These are phyloP conservation scores for Phenoliferia sp. DNA, from an alignment of 1,284 basidiomycete species.

Conservation along the genomic window DNA sequence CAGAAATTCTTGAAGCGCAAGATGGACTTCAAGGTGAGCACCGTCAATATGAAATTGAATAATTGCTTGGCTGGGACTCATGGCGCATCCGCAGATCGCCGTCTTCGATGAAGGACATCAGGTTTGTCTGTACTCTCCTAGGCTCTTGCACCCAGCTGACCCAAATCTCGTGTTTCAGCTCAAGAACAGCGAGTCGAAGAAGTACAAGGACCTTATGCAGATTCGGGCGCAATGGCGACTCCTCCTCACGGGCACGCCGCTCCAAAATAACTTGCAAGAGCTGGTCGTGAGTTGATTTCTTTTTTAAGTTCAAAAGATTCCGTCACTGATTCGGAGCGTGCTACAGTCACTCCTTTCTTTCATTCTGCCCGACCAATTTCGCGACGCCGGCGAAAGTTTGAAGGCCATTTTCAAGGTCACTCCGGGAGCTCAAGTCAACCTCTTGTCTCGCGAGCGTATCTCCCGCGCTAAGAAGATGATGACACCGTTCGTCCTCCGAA, in stretches of 20 bases:
- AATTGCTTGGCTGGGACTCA: background rate
- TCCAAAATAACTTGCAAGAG: constrained; percentile 81
- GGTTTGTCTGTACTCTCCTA: background rate
- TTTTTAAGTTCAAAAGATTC: background rate
- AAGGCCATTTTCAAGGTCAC: constrained; percentile 96
- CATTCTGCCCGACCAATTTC: constrained; percentile 88
- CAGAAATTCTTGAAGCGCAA: constrained; percentile 80
- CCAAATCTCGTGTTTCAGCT: constrained; percentile 50
- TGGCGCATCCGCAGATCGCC: background rate
- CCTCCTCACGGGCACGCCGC: constrained; percentile 89
- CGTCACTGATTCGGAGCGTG: background rate
- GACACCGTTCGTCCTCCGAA: constrained; percentile 93
- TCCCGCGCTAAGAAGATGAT: constrained; percentile 88
- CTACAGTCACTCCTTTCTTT: constrained; percentile 92
- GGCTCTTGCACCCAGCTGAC: background rate
- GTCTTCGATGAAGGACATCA: constrained; percentile 17
- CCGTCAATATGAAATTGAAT: background rate
- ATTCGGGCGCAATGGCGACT: constrained; percentile 85
- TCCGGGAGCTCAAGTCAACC: constrained; percentile 75
- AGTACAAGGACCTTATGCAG: constrained; percentile 81
- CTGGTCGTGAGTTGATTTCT: constrained; percentile 69
- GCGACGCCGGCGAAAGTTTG: constrained; percentile 64
- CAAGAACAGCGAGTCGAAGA: constrained; percentile 94
- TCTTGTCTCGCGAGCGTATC: constrained; percentile 67
- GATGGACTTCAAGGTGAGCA: constrained; percentile 79